A percentile compares a stretch with the other conserved stretches of the same genome.
Evolutionary conservation across 192 early-diverging fungal species (phyloP).

Genomic region (Chytriomyces hyalinus): DNA sequence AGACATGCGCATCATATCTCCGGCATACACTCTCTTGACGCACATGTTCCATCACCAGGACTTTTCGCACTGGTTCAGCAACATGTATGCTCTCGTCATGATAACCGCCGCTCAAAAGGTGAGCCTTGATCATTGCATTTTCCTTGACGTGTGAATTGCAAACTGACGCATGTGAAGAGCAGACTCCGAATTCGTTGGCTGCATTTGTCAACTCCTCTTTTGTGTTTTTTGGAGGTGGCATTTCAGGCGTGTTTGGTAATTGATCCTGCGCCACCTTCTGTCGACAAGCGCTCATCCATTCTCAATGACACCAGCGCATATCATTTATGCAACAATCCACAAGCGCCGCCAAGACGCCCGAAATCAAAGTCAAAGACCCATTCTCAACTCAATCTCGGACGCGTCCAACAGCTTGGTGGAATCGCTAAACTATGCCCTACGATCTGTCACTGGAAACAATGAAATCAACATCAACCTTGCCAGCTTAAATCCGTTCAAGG

Average conservation of each 20-base stretch:
- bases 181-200: too few relatives aligned
- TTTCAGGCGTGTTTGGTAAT: conserved; percentile 28
- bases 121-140: too few relatives aligned
- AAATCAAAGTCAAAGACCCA: background rate
- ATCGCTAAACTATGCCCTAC: conserved; percentile 9
- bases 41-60: conserved; percentile 45
- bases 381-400: background rate
- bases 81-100: conserved; percentile 33
- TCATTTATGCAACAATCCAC: conserved; percentile 2
- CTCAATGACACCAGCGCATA: background rate
- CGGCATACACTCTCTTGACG: conserved; percentile 32
- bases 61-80: conserved; percentile 31
- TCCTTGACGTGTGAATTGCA: too few relatives aligned
- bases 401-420: conserved; percentile 1
- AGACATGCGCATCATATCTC: conserved; percentile 31
- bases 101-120: conserved; percentile 2
- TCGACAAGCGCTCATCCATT: background rate
- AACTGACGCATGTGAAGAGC: too few relatives aligned
- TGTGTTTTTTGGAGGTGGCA: conserved; percentile 36
- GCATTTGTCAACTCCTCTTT: background rate
- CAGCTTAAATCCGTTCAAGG: background rate
- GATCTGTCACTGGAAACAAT: conserved; percentile 4
- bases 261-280: conserved; percentile 6
- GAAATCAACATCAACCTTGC: background rate
- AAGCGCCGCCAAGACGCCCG: background rate